Base-by-base conservation (phyloP, 2,329 filamentous ascomycete genomes). In the Pseudocercospora musae region DNA sequence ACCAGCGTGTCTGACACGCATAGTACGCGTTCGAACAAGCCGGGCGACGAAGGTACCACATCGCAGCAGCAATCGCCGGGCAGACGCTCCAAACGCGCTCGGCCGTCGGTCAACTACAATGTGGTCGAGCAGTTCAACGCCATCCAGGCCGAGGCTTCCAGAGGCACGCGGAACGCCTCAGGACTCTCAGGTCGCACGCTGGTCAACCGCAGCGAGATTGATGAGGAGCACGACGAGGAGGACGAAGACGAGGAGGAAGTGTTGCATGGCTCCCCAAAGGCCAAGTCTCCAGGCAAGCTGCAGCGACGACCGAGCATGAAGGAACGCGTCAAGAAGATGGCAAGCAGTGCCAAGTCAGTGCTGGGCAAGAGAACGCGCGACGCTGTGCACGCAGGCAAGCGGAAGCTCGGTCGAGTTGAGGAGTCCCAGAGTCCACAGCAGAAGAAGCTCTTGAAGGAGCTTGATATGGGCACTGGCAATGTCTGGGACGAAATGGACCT, bases 1-100 rank as follows among this genome's bases (percentile, higher is more conserved):
- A 90, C 87, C 54, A 89, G 85, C 68, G 78, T 87, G 68, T 84
- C 83, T 71, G 87, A 89, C 73, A 82, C 79, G 69, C 81, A 80
- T 63, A 89, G 86, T 76, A 78, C 87, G 44, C 75, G 79, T 44
- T 80, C 61, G 52, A 66, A 25, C 66, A 70, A 62, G 71, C 66
- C 37, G 15, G 54, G 60, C 21, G 65, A 67, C 29, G 68, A 76
- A 33, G 62, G 66, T 40, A 62, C 69, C 29, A 60, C 63, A 44
- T 48, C 64, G 33, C 55, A 64, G 20, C 64, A 69, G 53, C 58
- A 60, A 9, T 48, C 67, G 25, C 63, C 69, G n/a, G 66, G 60
- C 50, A 70, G 71, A 57, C 84, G 86, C 60, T 80, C 84, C 64
- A 82, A 82, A 68, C 84, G 87, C 70, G 78, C 81, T 40, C 82